Evolutionary conservation across 176 grass and related monocot species (phyloP), one percentile per base, ranked within the genome.

Genomic region (Oryza meyeriana): DNA sequence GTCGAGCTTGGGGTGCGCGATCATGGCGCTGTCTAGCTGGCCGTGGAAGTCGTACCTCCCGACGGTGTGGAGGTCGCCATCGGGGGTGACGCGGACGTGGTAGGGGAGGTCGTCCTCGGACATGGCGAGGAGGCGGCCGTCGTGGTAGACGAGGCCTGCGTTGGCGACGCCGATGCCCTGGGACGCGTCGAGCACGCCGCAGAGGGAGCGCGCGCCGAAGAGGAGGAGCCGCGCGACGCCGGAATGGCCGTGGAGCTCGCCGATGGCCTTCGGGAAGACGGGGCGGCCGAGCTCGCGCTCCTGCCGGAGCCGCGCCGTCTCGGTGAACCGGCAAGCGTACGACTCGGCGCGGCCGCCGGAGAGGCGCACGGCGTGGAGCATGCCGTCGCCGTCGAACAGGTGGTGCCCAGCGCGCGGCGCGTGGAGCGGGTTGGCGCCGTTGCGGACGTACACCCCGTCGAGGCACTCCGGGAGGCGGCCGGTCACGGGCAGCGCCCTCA

Each of bases 81-180:
- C 81, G 27, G 48, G 20, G 1, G 90, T 93, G 58, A 98, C 38
- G n/a, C 89, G 88, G 29, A 98, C 96, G 66, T 98, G 93, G 83
- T 98, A 98, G 0, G 96, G 96, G 45, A 93, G 91, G 87, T 98
- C 96, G 71, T 98, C 93, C 83, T 98, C 96, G 4, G 96, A 98
- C 96, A 98, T 98, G 90, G 96, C 96, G 75, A 98, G 90, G 39
- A 98, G 91, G 80, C 85, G 96, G n/a, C 31, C 40, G 83, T 93
- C 59, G n/a, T 93, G 90, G 80, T 78, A 98, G 17, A 95, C 79
- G 6, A 98, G 86, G 0, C 96, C 96, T 3, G 96, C 96, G 93
- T 98, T 98, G 31, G 96, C 93, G 36, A 98, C 96, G 0, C 96
- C 96, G 7, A 73, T 82, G 32, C 96, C 96, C 24, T 39, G 72